These are phyloP conservation scores for Neospermospora avenae DNA, from an alignment of 2,329 filamentous ascomycete species.

Conservation along the genomic window DNA sequence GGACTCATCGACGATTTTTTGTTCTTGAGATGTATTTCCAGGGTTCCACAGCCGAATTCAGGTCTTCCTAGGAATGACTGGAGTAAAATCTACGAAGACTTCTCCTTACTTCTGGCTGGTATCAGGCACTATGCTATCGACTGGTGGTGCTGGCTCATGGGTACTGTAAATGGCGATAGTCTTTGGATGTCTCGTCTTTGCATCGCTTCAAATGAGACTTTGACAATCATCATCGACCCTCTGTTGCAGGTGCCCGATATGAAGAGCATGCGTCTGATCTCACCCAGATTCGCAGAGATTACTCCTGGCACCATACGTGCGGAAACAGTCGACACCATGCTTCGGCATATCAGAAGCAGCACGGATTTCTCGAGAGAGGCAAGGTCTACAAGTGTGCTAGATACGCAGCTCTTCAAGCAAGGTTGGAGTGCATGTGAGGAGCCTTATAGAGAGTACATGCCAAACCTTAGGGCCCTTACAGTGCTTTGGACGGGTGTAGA, in stretches of 20 bases:
- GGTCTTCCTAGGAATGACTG: conserved; percentile 1
- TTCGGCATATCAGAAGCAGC: conserved; percentile 2
- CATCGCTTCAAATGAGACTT: neutral
- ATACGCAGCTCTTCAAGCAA: conserved; percentile 4
- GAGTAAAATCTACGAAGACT: neutral
- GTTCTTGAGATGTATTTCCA: conserved; percentile 1
- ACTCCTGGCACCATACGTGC: conserved; percentile 3
- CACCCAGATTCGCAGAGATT: neutral
- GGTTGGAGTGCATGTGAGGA: neutral
- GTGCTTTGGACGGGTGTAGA: neutral
- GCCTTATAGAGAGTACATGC: conserved; percentile 3
- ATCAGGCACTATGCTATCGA: conserved; percentile 7
- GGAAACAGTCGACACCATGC: neutral
- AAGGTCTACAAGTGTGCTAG: neutral
- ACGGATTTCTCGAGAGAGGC: neutral
- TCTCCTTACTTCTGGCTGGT: neutral
- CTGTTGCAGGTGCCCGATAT: no score
- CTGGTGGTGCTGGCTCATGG: conserved; percentile 8
- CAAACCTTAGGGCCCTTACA: neutral
- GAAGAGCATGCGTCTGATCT: neutral
- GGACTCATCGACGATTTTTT: conserved; percentile 5
- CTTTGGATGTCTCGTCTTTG: conserved; percentile 3
- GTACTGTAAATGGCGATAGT: conserved; percentile 1
- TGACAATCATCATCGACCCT: conserved; percentile 5
- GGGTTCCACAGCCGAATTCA: neutral